Base-by-base conservation (phyloP, 176 grass and related monocot genomes). In the Olyra latifolia region DNA sequence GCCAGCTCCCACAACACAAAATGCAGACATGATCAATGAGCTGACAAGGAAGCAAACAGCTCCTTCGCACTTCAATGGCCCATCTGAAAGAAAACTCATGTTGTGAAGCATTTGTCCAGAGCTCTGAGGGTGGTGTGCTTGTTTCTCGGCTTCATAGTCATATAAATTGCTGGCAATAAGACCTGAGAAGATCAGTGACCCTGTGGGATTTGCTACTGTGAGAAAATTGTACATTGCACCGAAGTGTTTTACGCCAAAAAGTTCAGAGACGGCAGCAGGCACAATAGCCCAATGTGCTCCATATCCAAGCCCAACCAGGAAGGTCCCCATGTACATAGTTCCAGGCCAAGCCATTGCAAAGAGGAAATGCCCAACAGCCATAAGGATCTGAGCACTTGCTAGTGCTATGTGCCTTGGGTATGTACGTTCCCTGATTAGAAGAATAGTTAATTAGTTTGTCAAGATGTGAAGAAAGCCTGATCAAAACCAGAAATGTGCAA, bases 141-240 rank as follows among this genome's bases (percentile, higher is more conserved):
- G 92, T 78, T 88, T 94, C 71, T 91, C 84, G 15, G 89, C 92
- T 90, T 97, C 87, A 59, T 83, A 80, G 67, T 94, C 92, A 64
- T 92, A 92, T 5, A 94, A 52, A 41, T 47, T 68, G 75, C 95
- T 97, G 11, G 92, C 86, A 56, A 97, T 92, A 57, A 94, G 73
- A n/a, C 85, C 92, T 9, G 91, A 94, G 80, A 97, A 94, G 55
- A 94, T 55, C 35, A 94, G 30, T 16, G 89, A 97, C 5, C 87
- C 95, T 8, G 72, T 75, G 15, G 95, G 95, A 39, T 97, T 97
- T 62, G 89, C 85, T 46, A 94, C 82, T 22, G 89, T 94, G 43
- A 97, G 91, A 54, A 97, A 97, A 82, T 97, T 97, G 85, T 97
- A 97, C 83, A 94, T 81, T 19, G 95, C 85, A 14, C 95, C 89